These are phyloP conservation scores for Backusella parvicylindrica DNA, from an alignment of 192 early-diverging fungal genomes.

Conservation along the genomic window DNA sequence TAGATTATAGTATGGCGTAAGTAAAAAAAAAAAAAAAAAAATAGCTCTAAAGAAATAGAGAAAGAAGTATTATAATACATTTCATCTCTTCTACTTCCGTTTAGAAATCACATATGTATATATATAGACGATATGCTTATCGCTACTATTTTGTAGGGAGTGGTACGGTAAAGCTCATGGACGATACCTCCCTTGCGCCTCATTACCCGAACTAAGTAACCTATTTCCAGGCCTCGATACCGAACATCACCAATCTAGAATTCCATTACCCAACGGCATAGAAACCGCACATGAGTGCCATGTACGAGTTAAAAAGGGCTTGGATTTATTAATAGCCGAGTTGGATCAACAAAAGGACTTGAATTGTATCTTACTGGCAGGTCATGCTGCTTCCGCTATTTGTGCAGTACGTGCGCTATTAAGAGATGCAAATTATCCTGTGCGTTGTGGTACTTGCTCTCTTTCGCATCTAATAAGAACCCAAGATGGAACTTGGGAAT, in stretches of 20 bases:
- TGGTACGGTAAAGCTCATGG: constrained; percentile 21
- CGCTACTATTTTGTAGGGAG: constrained; percentile 1
- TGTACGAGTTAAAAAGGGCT: not conserved
- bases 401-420: constrained; percentile 22
- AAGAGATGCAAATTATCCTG: constrained; percentile 5
- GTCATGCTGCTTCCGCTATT: constrained; percentile 31
- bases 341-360: constrained; percentile 5
- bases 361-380: constrained; percentile 8
- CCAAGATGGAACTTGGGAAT: constrained; percentile 8
- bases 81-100: not conserved
- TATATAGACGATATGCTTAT: not conserved
- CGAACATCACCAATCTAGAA: constrained; percentile 5
- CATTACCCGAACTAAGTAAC: not conserved
- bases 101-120: not conserved
- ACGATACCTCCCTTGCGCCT: constrained; percentile 17
- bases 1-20: constrained; percentile 29
- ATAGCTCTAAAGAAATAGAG: not conserved
- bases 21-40: not conserved
- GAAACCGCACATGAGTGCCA: constrained; percentile 25
- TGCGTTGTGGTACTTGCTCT: constrained; percentile 19
- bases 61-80: not conserved
- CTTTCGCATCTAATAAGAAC: constrained; percentile 18
- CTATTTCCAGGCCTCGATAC: constrained; percentile 22
- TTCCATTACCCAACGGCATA: constrained; percentile 4
- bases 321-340: constrained; percentile 8